Base-by-base conservation (phyloP, 2,329 filamentous ascomycete genomes). In the Aspergillus tamarii region DNA sequence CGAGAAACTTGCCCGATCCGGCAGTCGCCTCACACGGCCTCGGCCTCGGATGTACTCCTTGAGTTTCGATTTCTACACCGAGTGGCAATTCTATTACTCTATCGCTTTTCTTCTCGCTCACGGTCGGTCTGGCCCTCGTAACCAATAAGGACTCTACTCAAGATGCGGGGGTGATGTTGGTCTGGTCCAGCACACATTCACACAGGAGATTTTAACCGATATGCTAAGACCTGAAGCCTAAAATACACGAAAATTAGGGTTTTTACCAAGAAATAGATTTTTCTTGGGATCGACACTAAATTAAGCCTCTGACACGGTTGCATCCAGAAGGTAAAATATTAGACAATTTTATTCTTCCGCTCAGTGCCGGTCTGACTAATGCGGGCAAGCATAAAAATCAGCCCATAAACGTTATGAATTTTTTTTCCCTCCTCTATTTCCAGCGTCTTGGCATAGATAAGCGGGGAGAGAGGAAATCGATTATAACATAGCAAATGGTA, bases 401-500 rank as follows among this genome's bases (percentile, higher is more conserved):
- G 36, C 21, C 52, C 32, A 55, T 52, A 3, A 16, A 14, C 2
- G 21, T 16, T 28, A 48, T 14, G 45, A 48, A 26, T 5, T 36
- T 36, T 16, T 34, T 36, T n/a, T 9, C 9, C 3, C 26, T 26
- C 26, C 39, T 41, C 39, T 19, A 7, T n/a, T 36, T 36, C 14
- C 14, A 16, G 34, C 4, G 34, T 16, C 34, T 54, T 36, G 52
- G 52, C 30, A 23, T 32, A n/a, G 52, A 55, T 55, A 55, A 55
- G 52, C 16, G 8, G 39, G 39, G 39, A 34, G 16, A 36, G 34
- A 36, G 10, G 10, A 32, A 36, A 55, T 23, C 28, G 8, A 55
- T 55, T 55, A 55, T 21, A 55, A 55, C 34, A 55, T 55, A 55
- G 14, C 52, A 55, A 55, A 39, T 55, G 21, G 52, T 55, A 55